Percentiles rank a stretch among this genome's conserved stretches.
Conservation (phyloP, 2,329 filamentous ascomycete genomes). For the Aspergillus pseudoviridinutans region DNA sequence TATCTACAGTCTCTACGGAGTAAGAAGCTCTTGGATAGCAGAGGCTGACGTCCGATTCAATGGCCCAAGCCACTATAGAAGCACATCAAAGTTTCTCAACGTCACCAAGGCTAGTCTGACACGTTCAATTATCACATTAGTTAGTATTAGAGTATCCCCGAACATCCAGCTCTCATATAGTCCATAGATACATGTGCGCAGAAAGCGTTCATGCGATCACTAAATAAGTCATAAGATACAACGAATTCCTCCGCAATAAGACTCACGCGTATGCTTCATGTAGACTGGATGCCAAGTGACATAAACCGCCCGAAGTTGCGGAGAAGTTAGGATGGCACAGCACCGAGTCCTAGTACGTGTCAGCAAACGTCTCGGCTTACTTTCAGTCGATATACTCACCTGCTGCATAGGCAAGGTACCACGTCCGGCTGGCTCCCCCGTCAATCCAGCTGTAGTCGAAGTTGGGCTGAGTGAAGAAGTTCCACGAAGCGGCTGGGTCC, state of each 20-base stretch:
- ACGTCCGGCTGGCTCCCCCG: conserved; percentile 76
- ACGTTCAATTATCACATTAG: background rate
- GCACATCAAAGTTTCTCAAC: too few relatives aligned
- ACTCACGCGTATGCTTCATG: background rate
- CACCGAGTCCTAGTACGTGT: background rate
- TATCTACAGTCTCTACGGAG: background rate
- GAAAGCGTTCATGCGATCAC: background rate
- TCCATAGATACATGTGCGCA: background rate
- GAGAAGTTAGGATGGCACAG: background rate
- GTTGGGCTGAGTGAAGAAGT: conserved; percentile 65
- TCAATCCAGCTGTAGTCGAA: conserved; percentile 66
- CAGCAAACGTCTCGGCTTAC: background rate
- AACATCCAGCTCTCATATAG: background rate
- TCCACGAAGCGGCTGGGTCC: conserved; percentile 65
- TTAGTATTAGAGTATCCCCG: background rate
- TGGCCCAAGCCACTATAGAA: too few relatives aligned
- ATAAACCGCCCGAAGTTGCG: background rate
- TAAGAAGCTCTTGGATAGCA: background rate
- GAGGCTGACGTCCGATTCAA: background rate
- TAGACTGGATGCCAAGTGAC: background rate
- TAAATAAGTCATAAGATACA: background rate
- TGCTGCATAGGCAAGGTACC: conserved; percentile 77
- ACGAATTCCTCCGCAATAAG: background rate
- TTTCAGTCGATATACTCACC: conserved; percentile 43
- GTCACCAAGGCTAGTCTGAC: background rate